A percentile compares a stretch with the other conserved stretches of the same genome.
Evolutionary conservation across 2,329 filamentous ascomycete species (phyloP).

Genomic region (Trichoderma pleuroti): DNA sequence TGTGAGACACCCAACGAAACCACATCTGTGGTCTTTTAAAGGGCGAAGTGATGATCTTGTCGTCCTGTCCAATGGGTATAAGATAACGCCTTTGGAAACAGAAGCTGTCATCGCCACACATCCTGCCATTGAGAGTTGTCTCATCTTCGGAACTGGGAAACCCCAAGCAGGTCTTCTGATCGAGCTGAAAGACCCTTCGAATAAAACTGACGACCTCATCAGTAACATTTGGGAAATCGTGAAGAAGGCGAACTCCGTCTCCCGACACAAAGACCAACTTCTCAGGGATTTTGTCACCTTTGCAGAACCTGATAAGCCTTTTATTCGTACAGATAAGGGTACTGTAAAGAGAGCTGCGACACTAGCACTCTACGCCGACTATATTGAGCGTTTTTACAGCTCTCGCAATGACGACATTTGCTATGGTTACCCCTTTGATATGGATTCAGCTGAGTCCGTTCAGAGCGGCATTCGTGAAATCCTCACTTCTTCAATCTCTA

Average conservation of each 20-base stretch:
- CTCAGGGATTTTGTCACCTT: constrained; percentile 41
- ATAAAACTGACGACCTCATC: constrained; percentile 29
- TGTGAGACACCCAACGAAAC: constrained; percentile 27
- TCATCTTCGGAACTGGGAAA: constrained; percentile 28
- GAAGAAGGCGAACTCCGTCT: constrained; percentile 40
- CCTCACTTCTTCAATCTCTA: constrained; percentile 16
- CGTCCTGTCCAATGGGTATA: constrained; percentile 32
- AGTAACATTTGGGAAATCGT: constrained; percentile 45
- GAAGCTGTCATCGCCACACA: constrained; percentile 29
- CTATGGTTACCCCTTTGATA: neutral
- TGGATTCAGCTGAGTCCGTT: neutral
- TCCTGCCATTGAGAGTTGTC: constrained; percentile 27
- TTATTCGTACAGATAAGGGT: constrained; percentile 44
- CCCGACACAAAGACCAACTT: constrained; percentile 41
- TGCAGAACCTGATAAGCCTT: constrained; percentile 40
- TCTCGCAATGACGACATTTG: neutral
- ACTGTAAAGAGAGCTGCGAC: constrained; percentile 42
- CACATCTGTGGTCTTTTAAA: constrained; percentile 30
- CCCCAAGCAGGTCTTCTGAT: constrained; percentile 29
- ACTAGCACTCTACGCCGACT: constrained; percentile 38
- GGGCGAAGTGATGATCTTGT: constrained; percentile 32
- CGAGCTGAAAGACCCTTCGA: constrained; percentile 26
- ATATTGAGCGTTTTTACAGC: constrained; percentile 46
- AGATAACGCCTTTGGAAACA: constrained; percentile 31
- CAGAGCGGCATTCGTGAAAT: neutral